Conservation (phyloP, 192 early-diverging fungal species). For the Coemansia reversa region DNA sequence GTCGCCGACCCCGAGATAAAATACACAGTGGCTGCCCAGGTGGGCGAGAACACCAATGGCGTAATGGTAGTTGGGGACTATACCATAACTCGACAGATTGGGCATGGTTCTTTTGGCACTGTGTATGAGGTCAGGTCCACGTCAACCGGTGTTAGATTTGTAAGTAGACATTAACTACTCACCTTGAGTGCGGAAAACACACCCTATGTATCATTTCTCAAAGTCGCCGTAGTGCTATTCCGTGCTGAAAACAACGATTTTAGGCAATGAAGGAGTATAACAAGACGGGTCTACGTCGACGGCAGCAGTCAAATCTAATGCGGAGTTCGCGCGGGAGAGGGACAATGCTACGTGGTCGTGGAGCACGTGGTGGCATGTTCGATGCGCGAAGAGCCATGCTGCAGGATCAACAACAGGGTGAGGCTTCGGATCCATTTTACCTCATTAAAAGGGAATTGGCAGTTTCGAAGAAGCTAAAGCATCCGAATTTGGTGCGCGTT, state of each 20-base stretch:
- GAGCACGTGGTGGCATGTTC: constrained; percentile 36
- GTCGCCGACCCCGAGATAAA: constrained; percentile 41
- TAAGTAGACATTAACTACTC: not conserved
- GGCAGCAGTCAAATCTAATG: constrained; percentile 59
- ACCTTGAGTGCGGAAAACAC: not conserved
- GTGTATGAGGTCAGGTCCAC: constrained; percentile 74
- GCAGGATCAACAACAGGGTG: constrained; percentile 30
- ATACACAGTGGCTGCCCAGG: constrained; percentile 60
- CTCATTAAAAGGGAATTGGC: constrained; percentile 88
- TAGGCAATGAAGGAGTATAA: constrained; percentile 91
- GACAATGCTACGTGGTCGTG: constrained; percentile 57
- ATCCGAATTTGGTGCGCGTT: constrained; percentile 81
- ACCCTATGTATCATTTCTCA: not conserved
- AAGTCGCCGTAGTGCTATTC: not conserved
- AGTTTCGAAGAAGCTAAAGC: constrained; percentile 91
- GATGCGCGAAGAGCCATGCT: constrained; percentile 29
- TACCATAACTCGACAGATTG: constrained; percentile 70
- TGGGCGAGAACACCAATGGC: constrained; percentile 70
- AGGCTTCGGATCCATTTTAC: constrained; percentile 71
- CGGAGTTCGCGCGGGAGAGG: constrained; percentile 34
- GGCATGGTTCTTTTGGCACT: constrained; percentile 85
- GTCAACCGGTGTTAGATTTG: constrained; percentile 35
- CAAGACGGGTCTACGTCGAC: constrained; percentile 79
- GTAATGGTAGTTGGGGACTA: constrained; percentile 82
- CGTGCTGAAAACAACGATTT: too few species aligned